These are phyloP conservation scores for Helenozyma rhizophorensis DNA, from an alignment of 805 yeast genomes.

Conservation along the genomic window DNA sequence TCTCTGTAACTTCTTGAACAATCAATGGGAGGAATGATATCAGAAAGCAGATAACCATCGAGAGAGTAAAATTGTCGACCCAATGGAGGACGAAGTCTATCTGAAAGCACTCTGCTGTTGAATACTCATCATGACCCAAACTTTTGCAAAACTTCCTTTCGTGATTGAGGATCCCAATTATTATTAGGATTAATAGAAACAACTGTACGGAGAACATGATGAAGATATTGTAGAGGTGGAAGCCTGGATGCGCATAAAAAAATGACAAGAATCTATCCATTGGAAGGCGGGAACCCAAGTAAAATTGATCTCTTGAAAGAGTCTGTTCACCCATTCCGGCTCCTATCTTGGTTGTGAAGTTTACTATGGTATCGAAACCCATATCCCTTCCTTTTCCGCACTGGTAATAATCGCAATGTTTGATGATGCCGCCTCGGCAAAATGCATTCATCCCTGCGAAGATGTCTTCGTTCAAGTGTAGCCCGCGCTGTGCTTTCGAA, in stretches of 20 bases:
- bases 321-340: slow-evolving; percentile 91
- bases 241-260: slow-evolving; percentile 84
- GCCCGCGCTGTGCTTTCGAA: slow-evolving; percentile 78
- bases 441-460: slow-evolving; percentile 83
- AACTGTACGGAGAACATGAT: slow-evolving; percentile 71
- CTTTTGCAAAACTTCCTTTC: slow-evolving; percentile 67
- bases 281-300: slow-evolving; percentile 72
- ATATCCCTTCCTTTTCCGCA: slow-evolving; percentile 87
- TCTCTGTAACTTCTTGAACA: slow-evolving; percentile 75
- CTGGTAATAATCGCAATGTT: slow-evolving; percentile 78
- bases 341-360: slow-evolving; percentile 80
- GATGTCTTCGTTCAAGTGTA: slow-evolving; percentile 80
- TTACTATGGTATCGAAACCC: slow-evolving; percentile 78
- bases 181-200: slow-evolving; percentile 65
- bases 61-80: slow-evolving; percentile 75
- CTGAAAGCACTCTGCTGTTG: slow-evolving; percentile 72
- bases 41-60: slow-evolving; percentile 78
- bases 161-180: slow-evolving; percentile 66
- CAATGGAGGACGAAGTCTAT: slow-evolving; percentile 71
- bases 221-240: slow-evolving; percentile 76
- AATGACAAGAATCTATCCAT: slow-evolving; percentile 75
- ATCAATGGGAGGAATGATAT: slow-evolving; percentile 76
- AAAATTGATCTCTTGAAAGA: slow-evolving; percentile 76
- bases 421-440: slow-evolving; percentile 73
- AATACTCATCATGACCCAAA: slow-evolving; percentile 56